phyloP scores from a whole-genome alignment of 192 early-diverging fungal genomes.

The Coemansia sp. region DNA sequence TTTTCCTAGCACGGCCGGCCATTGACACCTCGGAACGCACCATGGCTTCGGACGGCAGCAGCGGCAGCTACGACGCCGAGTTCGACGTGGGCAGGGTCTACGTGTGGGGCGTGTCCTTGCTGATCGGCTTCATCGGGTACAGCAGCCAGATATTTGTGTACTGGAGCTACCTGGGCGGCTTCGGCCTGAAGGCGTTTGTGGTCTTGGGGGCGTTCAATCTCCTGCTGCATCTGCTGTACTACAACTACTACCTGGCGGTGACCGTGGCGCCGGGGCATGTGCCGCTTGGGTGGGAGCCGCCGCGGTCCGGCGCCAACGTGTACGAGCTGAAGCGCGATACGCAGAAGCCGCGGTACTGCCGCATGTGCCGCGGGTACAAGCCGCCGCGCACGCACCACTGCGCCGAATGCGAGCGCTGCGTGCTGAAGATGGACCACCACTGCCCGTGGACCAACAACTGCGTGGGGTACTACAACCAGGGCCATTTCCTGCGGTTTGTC shows the following conservation, averaged over 20 bases:
- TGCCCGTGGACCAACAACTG: slow-evolving; percentile 90
- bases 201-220: slow-evolving; percentile 78
- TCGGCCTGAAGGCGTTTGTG: slow-evolving; percentile 37
- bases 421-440: slow-evolving; percentile 87
- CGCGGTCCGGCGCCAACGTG: slow-evolving; percentile 45
- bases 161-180: slow-evolving; percentile 59
- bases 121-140: slow-evolving; percentile 65
- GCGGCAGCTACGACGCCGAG: slow-evolving; percentile 35
- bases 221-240: slow-evolving; percentile 71
- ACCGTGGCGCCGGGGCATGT: slow-evolving; percentile 80
- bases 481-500: slow-evolving; percentile 72
- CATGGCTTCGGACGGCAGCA: slow-evolving; percentile 12
- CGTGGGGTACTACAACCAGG: slow-evolving; percentile 76
- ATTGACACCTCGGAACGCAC: neutral
- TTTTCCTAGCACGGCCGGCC: neutral
- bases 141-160: slow-evolving; percentile 66
- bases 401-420: slow-evolving; percentile 70
- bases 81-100: slow-evolving; percentile 54
- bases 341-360: slow-evolving; percentile 71
- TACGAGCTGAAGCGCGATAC: slow-evolving; percentile 71
- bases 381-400: slow-evolving; percentile 84
- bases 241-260: slow-evolving; percentile 85
- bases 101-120: slow-evolving; percentile 59
- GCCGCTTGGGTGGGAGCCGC: slow-evolving; percentile 58
- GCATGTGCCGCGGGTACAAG: slow-evolving; percentile 66